These are phyloP conservation scores for Tetracladium setigerum DNA, from an alignment of 495 filamentous ascomycete species.

Conservation along the genomic window DNA sequence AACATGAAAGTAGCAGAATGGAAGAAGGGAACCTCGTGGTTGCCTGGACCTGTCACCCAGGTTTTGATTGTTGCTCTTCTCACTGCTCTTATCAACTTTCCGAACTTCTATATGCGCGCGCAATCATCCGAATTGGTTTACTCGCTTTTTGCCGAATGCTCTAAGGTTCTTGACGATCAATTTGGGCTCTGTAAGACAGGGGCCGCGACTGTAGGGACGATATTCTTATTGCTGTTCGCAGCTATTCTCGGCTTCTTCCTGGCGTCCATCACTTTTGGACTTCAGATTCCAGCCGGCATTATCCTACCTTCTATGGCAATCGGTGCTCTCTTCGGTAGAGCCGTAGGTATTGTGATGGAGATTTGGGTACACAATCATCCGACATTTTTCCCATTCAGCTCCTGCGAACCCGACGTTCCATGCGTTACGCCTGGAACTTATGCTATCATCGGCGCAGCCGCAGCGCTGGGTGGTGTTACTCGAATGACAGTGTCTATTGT, in stretches of 20 bases:
- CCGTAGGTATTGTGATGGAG: constrained; percentile 80
- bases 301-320: constrained; percentile 97
- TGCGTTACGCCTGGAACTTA: constrained; percentile 95
- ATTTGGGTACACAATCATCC: constrained; percentile 81
- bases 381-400: constrained; percentile 63
- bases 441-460: constrained; percentile 95
- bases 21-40: constrained; percentile 57
- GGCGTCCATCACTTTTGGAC: constrained; percentile 83
- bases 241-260: constrained; percentile 77
- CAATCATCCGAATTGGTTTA: constrained; percentile 90
- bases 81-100: constrained; percentile 87
- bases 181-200: constrained; percentile 84
- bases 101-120: constrained; percentile 89
- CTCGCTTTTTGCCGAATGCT: constrained; percentile 86
- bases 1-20: constrained; percentile 84
- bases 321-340: constrained; percentile 86
- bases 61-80: constrained; percentile 66
- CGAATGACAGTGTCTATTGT: constrained; percentile 96
- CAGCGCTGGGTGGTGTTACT: constrained; percentile 90
- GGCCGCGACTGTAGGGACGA: constrained; percentile 57
- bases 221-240: constrained; percentile 72
- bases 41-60: constrained; percentile 64
- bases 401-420: constrained; percentile 79
- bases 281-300: constrained; percentile 95
- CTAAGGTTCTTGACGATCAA: constrained; percentile 65